These are phyloP conservation scores for Parsonsia alboflavescens DNA, from an alignment of 257 asterid genomes.

Conservation along the genomic window DNA sequence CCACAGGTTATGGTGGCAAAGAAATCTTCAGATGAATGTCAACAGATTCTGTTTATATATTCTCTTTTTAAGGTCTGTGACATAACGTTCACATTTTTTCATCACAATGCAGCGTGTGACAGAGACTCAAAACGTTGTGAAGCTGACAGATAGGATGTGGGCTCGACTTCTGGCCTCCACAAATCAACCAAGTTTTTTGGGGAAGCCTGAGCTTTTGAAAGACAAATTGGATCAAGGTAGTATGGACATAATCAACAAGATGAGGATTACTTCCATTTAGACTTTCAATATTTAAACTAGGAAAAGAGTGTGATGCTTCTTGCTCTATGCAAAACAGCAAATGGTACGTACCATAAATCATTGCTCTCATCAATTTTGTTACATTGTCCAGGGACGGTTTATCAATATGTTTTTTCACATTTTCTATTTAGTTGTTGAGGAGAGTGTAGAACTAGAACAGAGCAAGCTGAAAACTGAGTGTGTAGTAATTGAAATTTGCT, in stretches of 20 bases:
- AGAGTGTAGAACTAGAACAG: neutral
- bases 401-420: neutral
- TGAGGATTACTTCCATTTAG: conserved; percentile 52
- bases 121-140: conserved; percentile 59
- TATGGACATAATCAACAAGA: conserved; percentile 39
- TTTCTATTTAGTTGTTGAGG: neutral
- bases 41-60: neutral
- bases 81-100: neutral
- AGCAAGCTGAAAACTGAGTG: no score
- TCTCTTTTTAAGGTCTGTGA: neutral
- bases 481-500: neutral
- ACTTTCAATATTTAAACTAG: neutral
- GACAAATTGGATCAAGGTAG: conserved; percentile 40
- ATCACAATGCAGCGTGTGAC: conserved; percentile 65
- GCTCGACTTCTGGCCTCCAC: conserved; percentile 94
- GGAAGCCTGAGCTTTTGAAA: conserved; percentile 36
- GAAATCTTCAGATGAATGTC: neutral
- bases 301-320: neutral
- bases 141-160: conserved; percentile 87
- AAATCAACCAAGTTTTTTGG: conserved; percentile 76
- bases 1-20: neutral
- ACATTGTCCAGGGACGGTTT: neutral
- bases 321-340: neutral
- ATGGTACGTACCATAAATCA: conserved; percentile 7
- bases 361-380: neutral